Conservation (phyloP, 805 yeast species). For the Peterozyma toletana region DNA sequence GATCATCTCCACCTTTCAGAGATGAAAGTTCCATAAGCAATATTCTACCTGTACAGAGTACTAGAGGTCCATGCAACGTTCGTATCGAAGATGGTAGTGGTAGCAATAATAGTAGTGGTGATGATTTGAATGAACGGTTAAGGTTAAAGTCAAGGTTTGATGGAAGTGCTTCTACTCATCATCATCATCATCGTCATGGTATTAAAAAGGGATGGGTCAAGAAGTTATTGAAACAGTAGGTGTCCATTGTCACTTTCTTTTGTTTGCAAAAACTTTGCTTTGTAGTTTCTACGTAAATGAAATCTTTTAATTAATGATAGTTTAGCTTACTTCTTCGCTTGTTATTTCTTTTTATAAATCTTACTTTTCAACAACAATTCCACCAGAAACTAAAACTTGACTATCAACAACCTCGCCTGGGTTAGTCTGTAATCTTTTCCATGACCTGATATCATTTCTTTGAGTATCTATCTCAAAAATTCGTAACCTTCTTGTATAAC, state of each 20-base stretch:
- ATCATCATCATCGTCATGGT: neutral
- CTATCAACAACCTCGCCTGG: constrained; percentile 41
- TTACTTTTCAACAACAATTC: constrained; percentile 14
- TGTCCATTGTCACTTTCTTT: neutral
- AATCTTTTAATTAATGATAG: too few relatives aligned
- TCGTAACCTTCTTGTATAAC: constrained; percentile 74
- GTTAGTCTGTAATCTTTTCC: constrained; percentile 66
- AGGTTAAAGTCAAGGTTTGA: neutral
- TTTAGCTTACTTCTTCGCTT: too few relatives aligned
- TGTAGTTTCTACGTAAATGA: neutral
- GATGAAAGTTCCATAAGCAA: neutral
- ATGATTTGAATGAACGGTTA: neutral
- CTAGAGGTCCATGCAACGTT: neutral
- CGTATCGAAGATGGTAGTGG: neutral
- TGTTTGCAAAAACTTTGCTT: too few relatives aligned
- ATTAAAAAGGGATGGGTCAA: neutral
- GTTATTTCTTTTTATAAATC: neutral
- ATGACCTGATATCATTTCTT: constrained; percentile 42
- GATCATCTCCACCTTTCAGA: neutral
- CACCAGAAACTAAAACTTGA: constrained; percentile 42
- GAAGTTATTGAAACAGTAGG: neutral
- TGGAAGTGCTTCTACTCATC: neutral
- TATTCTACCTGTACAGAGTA: neutral
- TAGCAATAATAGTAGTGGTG: neutral
- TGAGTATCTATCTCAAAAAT: constrained; percentile 57